Conservation (phyloP, 169 alveolate genomes). For the Eimeria maxima region DNA sequence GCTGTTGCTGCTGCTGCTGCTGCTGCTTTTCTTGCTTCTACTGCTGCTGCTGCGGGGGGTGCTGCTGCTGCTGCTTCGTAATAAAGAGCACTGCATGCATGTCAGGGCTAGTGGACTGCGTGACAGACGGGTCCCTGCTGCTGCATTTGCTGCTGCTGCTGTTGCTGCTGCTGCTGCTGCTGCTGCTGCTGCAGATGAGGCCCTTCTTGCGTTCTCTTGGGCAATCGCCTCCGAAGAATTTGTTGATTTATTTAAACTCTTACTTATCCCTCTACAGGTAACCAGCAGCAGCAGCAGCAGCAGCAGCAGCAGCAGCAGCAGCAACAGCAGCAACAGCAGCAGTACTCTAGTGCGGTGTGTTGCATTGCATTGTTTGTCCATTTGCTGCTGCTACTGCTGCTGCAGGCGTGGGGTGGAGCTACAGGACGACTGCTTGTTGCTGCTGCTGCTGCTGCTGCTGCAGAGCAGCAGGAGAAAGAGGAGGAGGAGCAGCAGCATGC, state of each 20-base stretch:
- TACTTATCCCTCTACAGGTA: background rate
- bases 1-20: slow-evolving; percentile 17
- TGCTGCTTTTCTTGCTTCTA: background rate
- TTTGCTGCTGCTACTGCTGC: background rate
- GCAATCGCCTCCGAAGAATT: background rate
- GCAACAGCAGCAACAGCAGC: slow-evolving; percentile 14
- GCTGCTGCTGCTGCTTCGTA: too few species aligned
- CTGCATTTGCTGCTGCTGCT: too few species aligned
- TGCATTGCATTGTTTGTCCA: background rate
- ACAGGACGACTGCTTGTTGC: background rate
- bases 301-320: slow-evolving; percentile 18
- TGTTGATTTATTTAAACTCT: background rate
- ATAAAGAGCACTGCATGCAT: too few species aligned
- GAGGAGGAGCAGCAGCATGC: background rate
- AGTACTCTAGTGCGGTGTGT: background rate
- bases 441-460: background rate
- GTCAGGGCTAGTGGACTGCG: too few species aligned
- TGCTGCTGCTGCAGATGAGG: background rate
- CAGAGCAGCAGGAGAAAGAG: slow-evolving; percentile 12
- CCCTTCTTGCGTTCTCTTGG: background rate
- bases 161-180: slow-evolving; percentile 44
- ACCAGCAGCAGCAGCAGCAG: slow-evolving; percentile 30
- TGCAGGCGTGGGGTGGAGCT: background rate
- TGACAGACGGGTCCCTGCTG: too few species aligned
- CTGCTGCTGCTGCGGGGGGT: too few species aligned